Evolutionary conservation across 2,329 filamentous ascomycete genomes (phyloP).

Genomic region (Didymosphaeria variabile): DNA sequence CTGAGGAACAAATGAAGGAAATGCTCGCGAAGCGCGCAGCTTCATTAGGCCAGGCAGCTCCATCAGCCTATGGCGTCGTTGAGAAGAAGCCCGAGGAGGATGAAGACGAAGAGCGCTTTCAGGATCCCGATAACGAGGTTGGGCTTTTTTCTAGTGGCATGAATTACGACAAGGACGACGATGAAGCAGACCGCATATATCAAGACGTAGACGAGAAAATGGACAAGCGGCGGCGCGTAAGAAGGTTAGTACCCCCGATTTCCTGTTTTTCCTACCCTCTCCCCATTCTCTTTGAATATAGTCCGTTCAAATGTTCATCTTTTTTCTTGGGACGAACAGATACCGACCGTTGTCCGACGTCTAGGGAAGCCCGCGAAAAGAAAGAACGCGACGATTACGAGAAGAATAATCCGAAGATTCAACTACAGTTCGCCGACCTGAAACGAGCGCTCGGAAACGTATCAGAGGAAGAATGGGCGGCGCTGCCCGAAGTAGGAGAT

Average conservation of each 20-base stretch:
- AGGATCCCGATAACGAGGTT: constrained; percentile 96
- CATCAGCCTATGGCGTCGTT: constrained; percentile 75
- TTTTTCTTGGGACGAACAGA: constrained; percentile 73
- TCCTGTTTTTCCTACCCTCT: constrained; percentile 29
- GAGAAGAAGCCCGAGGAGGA: constrained; percentile 75
- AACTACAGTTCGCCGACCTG: constrained; percentile 95
- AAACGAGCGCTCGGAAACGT: constrained; percentile 90
- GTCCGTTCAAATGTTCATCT: constrained; percentile 68
- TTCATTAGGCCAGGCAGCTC: constrained; percentile 76
- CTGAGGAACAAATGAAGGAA: constrained; percentile 98
- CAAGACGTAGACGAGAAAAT: constrained; percentile 96
- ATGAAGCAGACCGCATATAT: constrained; percentile 96
- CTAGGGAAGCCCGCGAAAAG: constrained; percentile 92
- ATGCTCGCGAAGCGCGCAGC: constrained; percentile 93
- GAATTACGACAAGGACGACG: constrained; percentile 91
- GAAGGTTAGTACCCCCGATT: constrained; percentile 74
- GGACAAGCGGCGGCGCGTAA: constrained; percentile 84
- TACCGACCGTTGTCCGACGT: constrained; percentile 74
- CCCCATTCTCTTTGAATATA: constrained; percentile 27
- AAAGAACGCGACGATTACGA: constrained; percentile 95
- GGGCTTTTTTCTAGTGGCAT: constrained; percentile 94
- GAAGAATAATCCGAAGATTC: constrained; percentile 96
- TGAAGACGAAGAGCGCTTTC: constrained; percentile 81
- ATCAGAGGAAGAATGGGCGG: constrained; percentile 96
- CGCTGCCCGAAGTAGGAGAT: constrained; percentile 93